Base-by-base conservation (phyloP, 2,329 filamentous ascomycete genomes). In the Claviceps sp. region DNA sequence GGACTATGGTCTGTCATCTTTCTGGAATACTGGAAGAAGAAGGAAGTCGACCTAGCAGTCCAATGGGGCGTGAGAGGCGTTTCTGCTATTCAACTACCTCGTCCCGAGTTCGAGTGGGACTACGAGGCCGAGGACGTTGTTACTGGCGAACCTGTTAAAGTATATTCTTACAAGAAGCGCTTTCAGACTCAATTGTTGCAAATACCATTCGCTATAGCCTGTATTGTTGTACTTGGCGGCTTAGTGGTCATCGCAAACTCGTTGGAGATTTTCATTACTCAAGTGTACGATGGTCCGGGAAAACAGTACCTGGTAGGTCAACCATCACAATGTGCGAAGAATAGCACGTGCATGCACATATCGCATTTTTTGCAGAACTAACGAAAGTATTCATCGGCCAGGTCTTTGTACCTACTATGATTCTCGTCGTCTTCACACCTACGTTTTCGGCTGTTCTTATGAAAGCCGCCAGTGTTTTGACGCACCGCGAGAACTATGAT, bases 11-110 rank as follows among this genome's bases (percentile, higher is more conserved):
- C 85, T 52, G 82, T 93, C 2, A 72, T 91, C 47, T 96, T 96
- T 63, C 85, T 95, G 52, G 91, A 97, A 64, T 95, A 86, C 67
- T 97, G 91, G 91, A 95, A 94, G 71, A 85, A 91, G 60, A 88
- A 94, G 65, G 88, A 97, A 66, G 74, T 83, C 1, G 90, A 97
- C 62, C 74, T 97, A 7, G 83, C 85, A 8, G 80, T 95, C 16
- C 80, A 88, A 59, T 97, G 91, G 91, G 86, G 86, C 14, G 89
- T 95, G 3, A 82, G 86, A 49, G 86, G 86, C 6, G 89, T 95
- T 1, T 90, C 86, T 4, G 78, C 74, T 48, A 88, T 96, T 50
- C 87, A 95, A 61, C 80, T 80, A 44, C 85, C 84, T 57, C 78
- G 89, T 46, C 77, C 80, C 38, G 79, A 91, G 60, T 97, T 95